Evolutionary conservation across 805 yeast genomes (phyloP).

Genomic region (Yamadazyma paraphyllophila): DNA sequence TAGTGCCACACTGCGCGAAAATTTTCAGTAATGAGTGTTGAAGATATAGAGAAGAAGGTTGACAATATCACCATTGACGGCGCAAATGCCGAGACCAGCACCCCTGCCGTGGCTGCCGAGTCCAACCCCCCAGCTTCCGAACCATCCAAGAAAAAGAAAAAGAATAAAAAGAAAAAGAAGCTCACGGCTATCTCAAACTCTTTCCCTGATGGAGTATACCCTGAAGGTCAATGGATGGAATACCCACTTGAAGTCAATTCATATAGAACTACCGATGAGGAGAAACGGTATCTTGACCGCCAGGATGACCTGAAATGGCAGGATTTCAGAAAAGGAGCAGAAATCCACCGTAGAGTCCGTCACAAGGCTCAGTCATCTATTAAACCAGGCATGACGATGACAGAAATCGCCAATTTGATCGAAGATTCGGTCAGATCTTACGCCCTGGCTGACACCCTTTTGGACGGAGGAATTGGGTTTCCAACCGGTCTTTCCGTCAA

Average conservation of each 20-base stretch:
- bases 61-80: background rate
- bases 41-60: constrained; percentile 2
- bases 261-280: constrained; percentile 81
- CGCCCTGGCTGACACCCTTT: constrained; percentile 62
- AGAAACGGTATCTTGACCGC: constrained; percentile 73
- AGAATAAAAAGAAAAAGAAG: constrained; percentile 52
- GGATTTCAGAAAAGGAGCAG: constrained; percentile 94
- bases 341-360: constrained; percentile 89
- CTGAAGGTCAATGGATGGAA: constrained; percentile 86
- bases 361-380: constrained; percentile 69
- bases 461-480: constrained; percentile 87
- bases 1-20: background rate
- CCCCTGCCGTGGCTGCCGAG: constrained; percentile 16
- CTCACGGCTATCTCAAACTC: constrained; percentile 62
- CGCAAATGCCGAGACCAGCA: constrained; percentile 22
- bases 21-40: constrained; percentile 4
- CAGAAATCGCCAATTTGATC: constrained; percentile 83
- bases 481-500: constrained; percentile 97
- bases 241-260: constrained; percentile 64
- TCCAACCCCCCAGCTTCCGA: background rate
- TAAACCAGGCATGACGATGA: constrained; percentile 90
- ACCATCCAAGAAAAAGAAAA: constrained; percentile 35
- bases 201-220: constrained; percentile 71
- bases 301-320: constrained; percentile 65
- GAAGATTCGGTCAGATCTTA: constrained; percentile 81